Percentiles rank a stretch among this genome's conserved stretches.
Evolutionary conservation across 2,329 filamentous ascomycete species (phyloP).

Genomic region (Calonectria pteridis): DNA sequence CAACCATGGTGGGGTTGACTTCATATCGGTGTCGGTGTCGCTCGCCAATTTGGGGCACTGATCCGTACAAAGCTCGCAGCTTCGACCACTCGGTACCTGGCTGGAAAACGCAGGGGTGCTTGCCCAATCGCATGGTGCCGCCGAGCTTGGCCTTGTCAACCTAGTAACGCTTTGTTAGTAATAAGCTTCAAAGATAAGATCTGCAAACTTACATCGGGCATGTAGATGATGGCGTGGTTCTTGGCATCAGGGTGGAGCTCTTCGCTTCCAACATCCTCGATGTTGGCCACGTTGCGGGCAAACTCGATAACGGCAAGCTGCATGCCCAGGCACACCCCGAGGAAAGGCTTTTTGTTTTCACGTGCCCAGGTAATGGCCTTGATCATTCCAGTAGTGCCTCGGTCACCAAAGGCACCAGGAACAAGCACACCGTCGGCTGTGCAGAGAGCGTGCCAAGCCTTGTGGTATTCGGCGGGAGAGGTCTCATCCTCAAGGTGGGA

Average conservation of each 20-base stretch:
- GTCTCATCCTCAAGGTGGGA: slow-evolving; percentile 81
- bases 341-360: slow-evolving; percentile 81
- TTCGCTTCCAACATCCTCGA: slow-evolving; percentile 67
- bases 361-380: slow-evolving; percentile 86
- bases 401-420: slow-evolving; percentile 79
- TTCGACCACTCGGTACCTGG: slow-evolving; percentile 81
- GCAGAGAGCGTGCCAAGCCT: slow-evolving; percentile 85
- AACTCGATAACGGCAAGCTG: slow-evolving; percentile 94
- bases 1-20: slow-evolving; percentile 85
- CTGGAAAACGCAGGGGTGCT: slow-evolving; percentile 82
- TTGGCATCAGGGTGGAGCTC: slow-evolving; percentile 69
- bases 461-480: slow-evolving; percentile 82
- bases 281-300: slow-evolving; percentile 76
- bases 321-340: slow-evolving; percentile 93
- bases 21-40: slow-evolving; percentile 92
- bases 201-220: slow-evolving; percentile 68
- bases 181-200: not conserved
- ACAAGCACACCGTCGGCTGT: slow-evolving; percentile 72
- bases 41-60: slow-evolving; percentile 70
- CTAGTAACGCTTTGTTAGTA: not conserved
- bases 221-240: slow-evolving; percentile 84
- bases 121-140: slow-evolving; percentile 88
- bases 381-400: slow-evolving; percentile 93
- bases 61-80: slow-evolving; percentile 80
- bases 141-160: slow-evolving; percentile 62